Conservation (phyloP, 441 rosid species). For the Corymbia calophylla region DNA sequence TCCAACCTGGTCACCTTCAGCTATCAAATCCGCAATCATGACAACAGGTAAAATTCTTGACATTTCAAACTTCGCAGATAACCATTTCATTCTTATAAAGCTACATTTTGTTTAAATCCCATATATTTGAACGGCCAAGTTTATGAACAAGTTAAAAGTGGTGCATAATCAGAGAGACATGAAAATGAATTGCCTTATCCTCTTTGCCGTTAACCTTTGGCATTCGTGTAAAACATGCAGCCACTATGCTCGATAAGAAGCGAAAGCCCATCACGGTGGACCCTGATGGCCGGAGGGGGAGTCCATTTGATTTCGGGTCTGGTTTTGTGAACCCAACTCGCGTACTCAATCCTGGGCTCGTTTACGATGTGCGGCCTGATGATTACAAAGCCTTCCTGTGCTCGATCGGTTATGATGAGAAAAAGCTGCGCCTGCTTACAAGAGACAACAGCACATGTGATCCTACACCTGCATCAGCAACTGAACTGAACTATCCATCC, state of each 20-base stretch:
- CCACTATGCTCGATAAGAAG: constrained; percentile 27
- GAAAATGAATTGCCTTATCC: neutral
- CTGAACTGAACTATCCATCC: constrained; percentile 48
- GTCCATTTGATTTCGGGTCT: constrained; percentile 69
- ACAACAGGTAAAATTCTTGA: constrained; percentile 33
- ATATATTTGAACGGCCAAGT: neutral
- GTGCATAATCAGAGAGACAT: neutral
- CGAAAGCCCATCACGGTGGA: constrained; percentile 28
- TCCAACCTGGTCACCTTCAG: constrained; percentile 52
- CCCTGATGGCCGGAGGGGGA: constrained; percentile 44
- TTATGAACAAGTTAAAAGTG: neutral
- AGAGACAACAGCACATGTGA: constrained; percentile 38
- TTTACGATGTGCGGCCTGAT: constrained; percentile 36
- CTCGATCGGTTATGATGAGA: constrained; percentile 44
- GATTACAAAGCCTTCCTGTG: constrained; percentile 63
- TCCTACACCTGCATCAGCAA: constrained; percentile 19
- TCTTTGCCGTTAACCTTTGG: neutral
- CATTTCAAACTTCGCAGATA: neutral
- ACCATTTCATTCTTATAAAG: neutral
- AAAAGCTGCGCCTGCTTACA: constrained; percentile 29
- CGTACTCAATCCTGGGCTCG: constrained; percentile 57
- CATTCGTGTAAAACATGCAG: constrained; percentile 24
- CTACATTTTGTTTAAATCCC: neutral
- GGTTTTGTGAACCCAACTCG: constrained; percentile 48
- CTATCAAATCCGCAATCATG: constrained; percentile 45